Conservation (phyloP, 169 alveolate genomes). For the Plasmodium gaboni region DNA sequence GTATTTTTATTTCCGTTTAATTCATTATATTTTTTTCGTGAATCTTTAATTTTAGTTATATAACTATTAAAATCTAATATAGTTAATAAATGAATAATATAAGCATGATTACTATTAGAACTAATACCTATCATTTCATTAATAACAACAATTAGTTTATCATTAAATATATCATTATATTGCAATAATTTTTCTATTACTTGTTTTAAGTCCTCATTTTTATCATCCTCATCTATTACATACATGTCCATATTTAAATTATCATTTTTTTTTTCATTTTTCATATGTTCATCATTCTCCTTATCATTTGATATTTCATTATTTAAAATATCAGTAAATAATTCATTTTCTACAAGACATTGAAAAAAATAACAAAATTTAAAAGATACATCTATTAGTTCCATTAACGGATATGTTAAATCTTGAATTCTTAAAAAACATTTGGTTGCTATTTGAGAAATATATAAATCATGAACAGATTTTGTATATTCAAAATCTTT, state of each 20-base stretch:
- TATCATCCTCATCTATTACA: slow-evolving; percentile 9
- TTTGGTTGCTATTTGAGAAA: slow-evolving; percentile 76
- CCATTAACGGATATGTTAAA: slow-evolving; percentile 62
- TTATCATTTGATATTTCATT: slow-evolving; percentile 37
- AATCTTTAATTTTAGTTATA: slow-evolving; percentile 67
- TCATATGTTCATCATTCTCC: background rate
- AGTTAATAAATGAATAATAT: slow-evolving; percentile 68
- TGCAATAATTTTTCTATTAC: slow-evolving; percentile 70
- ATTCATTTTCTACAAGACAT: slow-evolving; percentile 74
- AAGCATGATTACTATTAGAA: slow-evolving; percentile 56
- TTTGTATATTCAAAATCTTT: slow-evolving; percentile 77
- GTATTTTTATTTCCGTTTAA: background rate
- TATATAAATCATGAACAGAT: slow-evolving; percentile 71
- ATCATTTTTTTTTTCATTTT: slow-evolving; percentile 1
- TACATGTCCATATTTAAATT: background rate
- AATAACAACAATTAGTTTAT: slow-evolving; percentile 35
- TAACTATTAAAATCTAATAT: slow-evolving; percentile 63
- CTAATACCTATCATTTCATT: slow-evolving; percentile 74
- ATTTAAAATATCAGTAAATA: slow-evolving; percentile 72
- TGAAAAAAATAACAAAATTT: slow-evolving; percentile 77
- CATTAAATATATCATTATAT: slow-evolving; percentile 70
- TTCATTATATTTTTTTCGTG: background rate
- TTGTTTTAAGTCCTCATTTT: slow-evolving; percentile 63
- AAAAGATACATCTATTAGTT: slow-evolving; percentile 47
- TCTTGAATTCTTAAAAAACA: slow-evolving; percentile 73